phyloP scores from a whole-genome alignment of 495 filamentous ascomycete species.

The Trichoderma gamsii region DNA sequence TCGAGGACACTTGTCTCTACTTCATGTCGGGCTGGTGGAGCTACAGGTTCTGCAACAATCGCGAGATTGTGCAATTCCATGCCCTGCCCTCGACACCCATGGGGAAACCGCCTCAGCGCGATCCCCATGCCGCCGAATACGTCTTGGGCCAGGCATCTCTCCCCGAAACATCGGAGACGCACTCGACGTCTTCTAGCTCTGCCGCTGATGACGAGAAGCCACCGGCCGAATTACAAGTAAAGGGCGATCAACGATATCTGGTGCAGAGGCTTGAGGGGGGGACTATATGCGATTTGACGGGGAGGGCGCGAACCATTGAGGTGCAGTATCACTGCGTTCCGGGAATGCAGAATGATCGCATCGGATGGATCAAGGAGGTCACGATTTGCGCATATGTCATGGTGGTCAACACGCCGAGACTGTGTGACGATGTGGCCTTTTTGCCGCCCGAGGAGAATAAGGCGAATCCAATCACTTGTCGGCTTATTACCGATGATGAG shows the following conservation, averaged over 20 bases:
- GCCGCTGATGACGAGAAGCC: slow-evolving; percentile 23
- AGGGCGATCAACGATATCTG: slow-evolving; percentile 82
- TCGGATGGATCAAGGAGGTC: slow-evolving; percentile 92
- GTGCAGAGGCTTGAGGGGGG: slow-evolving; percentile 82
- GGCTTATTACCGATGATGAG: slow-evolving; percentile 50
- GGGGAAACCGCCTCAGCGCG: slow-evolving; percentile 64
- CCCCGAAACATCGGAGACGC: slow-evolving; percentile 26
- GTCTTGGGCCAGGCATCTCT: slow-evolving; percentile 56
- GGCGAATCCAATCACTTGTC: slow-evolving; percentile 72
- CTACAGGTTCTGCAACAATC: slow-evolving; percentile 91
- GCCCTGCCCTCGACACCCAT: slow-evolving; percentile 58
- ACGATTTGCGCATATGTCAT: slow-evolving; percentile 92
- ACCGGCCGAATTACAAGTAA: slow-evolving; percentile 66
- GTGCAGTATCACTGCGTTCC: slow-evolving; percentile 91
- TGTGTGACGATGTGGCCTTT: slow-evolving; percentile 92
- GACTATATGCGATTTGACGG: slow-evolving; percentile 85
- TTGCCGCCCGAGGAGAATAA: slow-evolving; percentile 75
- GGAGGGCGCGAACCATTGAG: slow-evolving; percentile 77
- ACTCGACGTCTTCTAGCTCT: slow-evolving; percentile 27
- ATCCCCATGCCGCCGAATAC: slow-evolving; percentile 71
- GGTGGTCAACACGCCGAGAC: slow-evolving; percentile 85
- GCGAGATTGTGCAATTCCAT: slow-evolving; percentile 87
- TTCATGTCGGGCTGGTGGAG: slow-evolving; percentile 94
- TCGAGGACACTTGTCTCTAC: slow-evolving; percentile 85
- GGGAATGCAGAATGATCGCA: slow-evolving; percentile 65